Base-by-base conservation (phyloP, 75 land plant species). In the Pinus albicaulis region DNA sequence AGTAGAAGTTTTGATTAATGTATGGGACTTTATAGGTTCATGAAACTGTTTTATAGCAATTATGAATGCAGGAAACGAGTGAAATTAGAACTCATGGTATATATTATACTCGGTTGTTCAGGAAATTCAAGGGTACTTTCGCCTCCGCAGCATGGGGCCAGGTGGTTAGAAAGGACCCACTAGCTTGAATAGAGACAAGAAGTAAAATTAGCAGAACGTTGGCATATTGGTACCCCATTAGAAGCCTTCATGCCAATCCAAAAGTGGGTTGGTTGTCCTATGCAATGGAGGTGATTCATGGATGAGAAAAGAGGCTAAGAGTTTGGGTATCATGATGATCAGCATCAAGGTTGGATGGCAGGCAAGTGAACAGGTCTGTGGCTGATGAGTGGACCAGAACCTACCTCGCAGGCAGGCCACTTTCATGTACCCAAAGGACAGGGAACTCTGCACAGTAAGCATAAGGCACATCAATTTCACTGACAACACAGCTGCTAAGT, bases 1-100 rank as follows among this genome's bases (percentile, higher is more conserved):
- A 65, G 36, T 41, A 36, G 44, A 3, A 66, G 71, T 36, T 19
- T 36, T 7, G 31, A 28, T 65, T 44, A 17, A 36, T 65, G 44
- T 19, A 66, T 38, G 1, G 44, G 15, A 66, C 16, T 41, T 41
- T 41, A 44, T 44, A 66, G 48, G 41, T 66, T 5, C 20, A 66
- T 38, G n/a, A 38, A 19, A 66, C 70, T 66, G 70, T 66, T 66
- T 66, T 66, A 66, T 66, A 66, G 70, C 14, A 28, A 63, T 63
- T 28, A 63, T 28, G 23, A 38, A 28, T 34, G 34, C 19, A 38
- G 34, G 20, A 19, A 34, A 41, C 44, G 11, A 36, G 44, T 38
- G 70, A 23, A 36, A 38, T 66, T 31, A 38, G 38, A 66, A n/a
- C 44, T 66, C 17, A 19, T n/a, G 34, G 38, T 11, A 11, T 66